Base-by-base conservation (phyloP, 345 rosid species). In the Laguncularia racemosa region DNA sequence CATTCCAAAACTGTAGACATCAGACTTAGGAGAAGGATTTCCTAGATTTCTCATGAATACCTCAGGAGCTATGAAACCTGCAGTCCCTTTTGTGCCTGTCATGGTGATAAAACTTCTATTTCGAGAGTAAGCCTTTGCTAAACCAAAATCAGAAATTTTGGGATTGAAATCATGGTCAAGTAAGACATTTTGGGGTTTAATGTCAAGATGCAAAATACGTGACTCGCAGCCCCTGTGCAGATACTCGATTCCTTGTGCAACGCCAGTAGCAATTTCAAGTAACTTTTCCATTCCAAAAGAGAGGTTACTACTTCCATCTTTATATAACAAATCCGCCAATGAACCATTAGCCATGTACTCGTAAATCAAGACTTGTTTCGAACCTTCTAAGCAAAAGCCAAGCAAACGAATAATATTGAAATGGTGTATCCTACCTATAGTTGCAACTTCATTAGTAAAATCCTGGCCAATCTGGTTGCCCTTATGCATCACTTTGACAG, bases 1-100 rank as follows among this genome's bases (percentile, higher is more conserved):
- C 74, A 76, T 76, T 23, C 80, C 77, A 14, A 64, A 76, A 58
- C 77, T 68, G 45, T 68, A 72, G 17, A 71, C 71, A 6, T 76
- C 77, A 0, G 71, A 76, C 48, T 63, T 65, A 57, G 58, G 21
- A 14, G 73, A 72, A n/a, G 74, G 69, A 10, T 50, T 76, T 38
- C 80, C 80, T 0, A 76, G 52, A 47, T 65, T 69, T 57, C 80
- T 55, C 58, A 62, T 50, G 61, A 76, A 65, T 26, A 71, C 52
- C 64, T 75, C 80, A 0, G 80, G 76, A 20, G 80, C 73, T 33
- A 71, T 68, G 16, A 53, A 71, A n/a, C 76, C 71, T 19, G 64
- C 11, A 2, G 76, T 75, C 12, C 73, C 80, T 50, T 64, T 62
- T 2, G 73, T 63, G 12, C 60, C 63, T 10, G 73, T 68, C 63